A percentile compares a stretch with the other conserved stretches of the same genome.
Evolutionary conservation across 129 eudicot genomes (phyloP).

Genomic region (Gnaphalium uliginosum): DNA sequence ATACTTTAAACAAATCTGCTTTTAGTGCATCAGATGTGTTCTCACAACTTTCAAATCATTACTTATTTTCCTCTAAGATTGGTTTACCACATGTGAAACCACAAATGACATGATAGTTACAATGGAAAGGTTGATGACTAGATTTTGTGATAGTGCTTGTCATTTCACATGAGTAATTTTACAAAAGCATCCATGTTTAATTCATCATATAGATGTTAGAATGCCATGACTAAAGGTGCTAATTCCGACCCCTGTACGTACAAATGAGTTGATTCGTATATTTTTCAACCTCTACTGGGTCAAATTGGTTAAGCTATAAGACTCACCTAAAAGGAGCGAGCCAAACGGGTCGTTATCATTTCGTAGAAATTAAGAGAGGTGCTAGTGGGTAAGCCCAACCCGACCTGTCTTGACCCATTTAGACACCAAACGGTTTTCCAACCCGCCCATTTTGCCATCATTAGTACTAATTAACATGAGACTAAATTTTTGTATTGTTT

Average conservation of each 20-base stretch:
- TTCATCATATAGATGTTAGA: background rate
- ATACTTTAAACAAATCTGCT: conserved; percentile 28
- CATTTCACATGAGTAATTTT: conserved; percentile 14
- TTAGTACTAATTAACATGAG: background rate
- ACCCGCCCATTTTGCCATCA: background rate
- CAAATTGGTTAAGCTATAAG: background rate
- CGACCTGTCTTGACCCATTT: background rate
- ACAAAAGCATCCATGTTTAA: background rate
- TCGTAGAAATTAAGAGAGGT: background rate
- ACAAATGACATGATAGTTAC: conserved; percentile 29
- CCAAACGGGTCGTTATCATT: no score
- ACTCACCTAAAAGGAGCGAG: background rate
- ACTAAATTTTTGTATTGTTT: background rate
- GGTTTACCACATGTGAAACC: conserved; percentile 30
- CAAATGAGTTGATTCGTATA: background rate
- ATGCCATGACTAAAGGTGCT: background rate
- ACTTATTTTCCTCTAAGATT: conserved; percentile 22
- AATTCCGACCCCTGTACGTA: background rate
- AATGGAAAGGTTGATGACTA: background rate
- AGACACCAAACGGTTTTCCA: background rate
- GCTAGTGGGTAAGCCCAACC: background rate
- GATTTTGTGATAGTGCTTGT: conserved; percentile 3
- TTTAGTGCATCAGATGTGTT: conserved; percentile 37
- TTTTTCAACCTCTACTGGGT: background rate
- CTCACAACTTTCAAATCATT: conserved; percentile 37